Evolutionary conservation across 345 rosid genomes (phyloP), one percentile per base, ranked within the genome.

Genomic region (Chamaenerion angustifolium): DNA sequence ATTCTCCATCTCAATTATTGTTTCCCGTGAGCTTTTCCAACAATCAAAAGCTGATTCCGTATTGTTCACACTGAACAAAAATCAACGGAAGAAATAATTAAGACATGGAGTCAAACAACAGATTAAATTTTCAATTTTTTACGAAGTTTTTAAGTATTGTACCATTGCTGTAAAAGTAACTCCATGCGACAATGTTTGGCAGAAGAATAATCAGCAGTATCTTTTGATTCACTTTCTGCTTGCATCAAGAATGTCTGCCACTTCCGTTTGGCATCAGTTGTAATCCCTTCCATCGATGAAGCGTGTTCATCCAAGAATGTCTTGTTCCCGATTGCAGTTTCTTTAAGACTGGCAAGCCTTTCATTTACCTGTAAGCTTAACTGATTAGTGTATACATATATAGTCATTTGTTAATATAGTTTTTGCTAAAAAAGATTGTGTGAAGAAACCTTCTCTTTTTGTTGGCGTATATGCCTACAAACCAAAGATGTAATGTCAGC

Each of bases 111-210:
- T 49, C 1, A 12, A 23, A 53, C 37, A 31, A 4, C 8, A 31
- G 17, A 23, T 42, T 13, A 27, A 62, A 5, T 18, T 44, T 15
- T 5, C 27, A 12, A 12, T 10, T 40, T 11, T 43, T 9, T n/a
- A n/a, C 3, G 21, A 10, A 12, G 57, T n/a, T 46, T 73, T 3
- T 31, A 31, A 31, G 0, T 31, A 7, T 31, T 31, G 37, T 64
- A 93, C 99, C 95, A 75, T 64, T 88, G 73, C 68, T 85, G 85
- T 56, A 85, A 58, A 56, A 93, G 78, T 51, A 61, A 59, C 68
- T 88, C 96, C 81, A 93, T 82, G 43, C 90, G 85, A 69, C 95
- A 85, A 70, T 93, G 99, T 70, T 93, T 93, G 51, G 83, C 90
- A 55, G 94, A 85, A 45, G 84, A 72, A 67, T 72, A 73, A 70